Evolutionary conservation across 768 basidiomycete genomes (phyloP).

Genomic region (Lactifluus echinatus): DNA sequence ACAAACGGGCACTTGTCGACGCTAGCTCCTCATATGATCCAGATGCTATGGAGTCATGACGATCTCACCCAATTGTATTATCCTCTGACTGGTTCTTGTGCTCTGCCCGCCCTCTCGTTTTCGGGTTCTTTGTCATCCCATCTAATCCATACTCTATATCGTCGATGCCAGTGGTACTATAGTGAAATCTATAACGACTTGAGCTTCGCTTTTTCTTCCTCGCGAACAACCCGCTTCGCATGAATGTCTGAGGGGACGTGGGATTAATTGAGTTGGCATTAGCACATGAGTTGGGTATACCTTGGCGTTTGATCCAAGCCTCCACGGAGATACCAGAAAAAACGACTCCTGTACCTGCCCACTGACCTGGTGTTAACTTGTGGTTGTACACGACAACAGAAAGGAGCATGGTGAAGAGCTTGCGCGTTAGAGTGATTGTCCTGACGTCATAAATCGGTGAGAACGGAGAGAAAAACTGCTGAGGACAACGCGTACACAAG

Average conservation of each 20-base stretch:
- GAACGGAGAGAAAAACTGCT: neutral
- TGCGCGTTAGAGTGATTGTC: slow-evolving; percentile 92
- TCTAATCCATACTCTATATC: slow-evolving; percentile 14
- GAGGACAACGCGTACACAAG: slow-evolving; percentile 52
- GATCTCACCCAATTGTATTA: slow-evolving; percentile 10
- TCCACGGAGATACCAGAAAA: slow-evolving; percentile 95
- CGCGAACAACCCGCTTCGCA: slow-evolving; percentile 67
- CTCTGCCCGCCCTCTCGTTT: neutral
- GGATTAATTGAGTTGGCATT: neutral
- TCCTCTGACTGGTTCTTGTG: neutral
- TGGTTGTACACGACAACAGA: slow-evolving; percentile 92
- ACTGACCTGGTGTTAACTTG: slow-evolving; percentile 74
- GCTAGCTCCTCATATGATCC: slow-evolving; percentile 7
- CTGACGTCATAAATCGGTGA: slow-evolving; percentile 31
- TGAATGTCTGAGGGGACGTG: slow-evolving; percentile 51
- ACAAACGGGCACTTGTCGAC: slow-evolving; percentile 35
- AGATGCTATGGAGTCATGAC: slow-evolving; percentile 30
- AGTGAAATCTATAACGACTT: slow-evolving; percentile 51
- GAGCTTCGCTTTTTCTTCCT: slow-evolving; percentile 77
- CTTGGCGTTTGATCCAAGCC: slow-evolving; percentile 83
- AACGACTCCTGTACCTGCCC: slow-evolving; percentile 86
- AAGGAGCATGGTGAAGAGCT: slow-evolving; percentile 95
- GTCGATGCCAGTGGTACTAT: neutral
- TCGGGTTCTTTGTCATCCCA: neutral
- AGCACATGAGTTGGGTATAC: slow-evolving; percentile 32